phyloP scores from a whole-genome alignment of 768 basidiomycete genomes.

The Mycena rebaudengoi region DNA sequence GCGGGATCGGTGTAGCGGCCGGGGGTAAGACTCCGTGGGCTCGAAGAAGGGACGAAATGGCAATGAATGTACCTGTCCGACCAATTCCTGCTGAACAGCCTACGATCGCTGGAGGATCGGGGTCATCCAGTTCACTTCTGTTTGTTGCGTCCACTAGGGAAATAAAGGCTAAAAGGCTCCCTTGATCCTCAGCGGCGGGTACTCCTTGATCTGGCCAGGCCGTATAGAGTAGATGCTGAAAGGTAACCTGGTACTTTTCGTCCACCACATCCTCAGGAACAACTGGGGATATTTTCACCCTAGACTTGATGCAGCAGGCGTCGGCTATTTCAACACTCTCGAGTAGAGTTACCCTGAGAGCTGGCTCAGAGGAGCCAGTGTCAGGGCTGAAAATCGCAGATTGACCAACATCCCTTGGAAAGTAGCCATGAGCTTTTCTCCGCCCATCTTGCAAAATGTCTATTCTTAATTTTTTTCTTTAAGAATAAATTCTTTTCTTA shows the following conservation, averaged over 20 bases:
- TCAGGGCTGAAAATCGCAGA: conserved; percentile 57
- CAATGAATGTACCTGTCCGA: conserved; percentile 87
- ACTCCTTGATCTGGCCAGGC: conserved; percentile 91
- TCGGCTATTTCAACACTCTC: conserved; percentile 55
- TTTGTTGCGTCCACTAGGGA: conserved; percentile 72
- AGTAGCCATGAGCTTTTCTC: conserved; percentile 82
- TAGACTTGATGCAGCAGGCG: conserved; percentile 70
- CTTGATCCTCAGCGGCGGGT: conserved; percentile 67
- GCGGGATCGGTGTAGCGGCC: conserved; percentile 38
- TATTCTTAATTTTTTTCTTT: too few species aligned
- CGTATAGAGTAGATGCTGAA: conserved; percentile 76
- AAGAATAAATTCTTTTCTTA: too few species aligned
- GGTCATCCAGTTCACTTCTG: conserved; percentile 55
- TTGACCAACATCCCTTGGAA: conserved; percentile 68
- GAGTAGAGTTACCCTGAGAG: conserved; percentile 68
- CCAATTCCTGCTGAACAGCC: conserved; percentile 91
- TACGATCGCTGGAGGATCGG: conserved; percentile 81
- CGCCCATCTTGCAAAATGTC: too few species aligned
- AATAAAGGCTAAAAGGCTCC: conserved; percentile 68
- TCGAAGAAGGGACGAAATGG: conserved; percentile 81
- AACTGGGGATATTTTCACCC: conserved; percentile 63
- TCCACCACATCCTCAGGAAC: conserved; percentile 31
- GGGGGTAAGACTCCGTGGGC: conserved; percentile 56
- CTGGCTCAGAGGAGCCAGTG: conserved; percentile 44
- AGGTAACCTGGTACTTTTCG: conserved; percentile 49